Percentiles rank a stretch among this genome's conserved stretches.
These are phyloP conservation scores for Chrysoporthe deuterocubensis DNA, from an alignment of 2,329 filamentous ascomycete species.

Conservation along the genomic window DNA sequence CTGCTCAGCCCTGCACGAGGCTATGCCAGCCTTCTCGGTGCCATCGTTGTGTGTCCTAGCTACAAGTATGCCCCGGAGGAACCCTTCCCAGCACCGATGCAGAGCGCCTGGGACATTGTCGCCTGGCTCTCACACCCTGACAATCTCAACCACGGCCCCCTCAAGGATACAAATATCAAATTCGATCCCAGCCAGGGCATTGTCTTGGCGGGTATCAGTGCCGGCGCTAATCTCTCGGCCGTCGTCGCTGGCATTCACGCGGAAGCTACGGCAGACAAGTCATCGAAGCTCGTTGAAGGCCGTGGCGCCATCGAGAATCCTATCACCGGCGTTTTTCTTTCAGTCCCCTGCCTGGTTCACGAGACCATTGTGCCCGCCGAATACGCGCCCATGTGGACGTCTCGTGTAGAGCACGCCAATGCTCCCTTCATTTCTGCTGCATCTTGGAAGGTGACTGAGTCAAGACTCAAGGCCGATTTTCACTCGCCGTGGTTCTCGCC, in stretches of 20 bases:
- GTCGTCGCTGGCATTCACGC: constrained; percentile 31
- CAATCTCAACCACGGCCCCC: constrained; percentile 7
- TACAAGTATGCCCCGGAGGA: constrained; percentile 25
- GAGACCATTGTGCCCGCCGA: constrained; percentile 17
- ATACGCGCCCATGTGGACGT: constrained; percentile 21
- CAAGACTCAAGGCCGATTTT: constrained; percentile 10
- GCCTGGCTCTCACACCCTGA: constrained; percentile 16
- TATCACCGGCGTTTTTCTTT: constrained; percentile 21
- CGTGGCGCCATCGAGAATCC: constrained; percentile 20
- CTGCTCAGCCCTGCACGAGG: constrained; percentile 16
- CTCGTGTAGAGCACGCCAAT: constrained; percentile 21
- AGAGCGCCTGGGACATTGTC: constrained; percentile 23
- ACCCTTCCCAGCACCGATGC: constrained; percentile 23
- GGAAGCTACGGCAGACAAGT: background rate
- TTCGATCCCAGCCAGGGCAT: constrained; percentile 27
- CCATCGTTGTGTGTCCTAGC: constrained; percentile 21
- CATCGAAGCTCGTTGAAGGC: constrained; percentile 31
- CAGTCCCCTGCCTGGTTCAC: constrained; percentile 12
- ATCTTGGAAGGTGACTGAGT: constrained; percentile 2
- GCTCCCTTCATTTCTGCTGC: constrained; percentile 6
- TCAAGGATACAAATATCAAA: constrained; percentile 15
- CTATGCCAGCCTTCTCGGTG: constrained; percentile 20
- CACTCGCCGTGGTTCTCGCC: constrained; percentile 25
- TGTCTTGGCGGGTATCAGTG: constrained; percentile 28
- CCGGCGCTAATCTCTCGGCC: constrained; percentile 33